Evolutionary conservation across 306 rosid genomes (phyloP).

Genomic region (Neltuma alba): DNA sequence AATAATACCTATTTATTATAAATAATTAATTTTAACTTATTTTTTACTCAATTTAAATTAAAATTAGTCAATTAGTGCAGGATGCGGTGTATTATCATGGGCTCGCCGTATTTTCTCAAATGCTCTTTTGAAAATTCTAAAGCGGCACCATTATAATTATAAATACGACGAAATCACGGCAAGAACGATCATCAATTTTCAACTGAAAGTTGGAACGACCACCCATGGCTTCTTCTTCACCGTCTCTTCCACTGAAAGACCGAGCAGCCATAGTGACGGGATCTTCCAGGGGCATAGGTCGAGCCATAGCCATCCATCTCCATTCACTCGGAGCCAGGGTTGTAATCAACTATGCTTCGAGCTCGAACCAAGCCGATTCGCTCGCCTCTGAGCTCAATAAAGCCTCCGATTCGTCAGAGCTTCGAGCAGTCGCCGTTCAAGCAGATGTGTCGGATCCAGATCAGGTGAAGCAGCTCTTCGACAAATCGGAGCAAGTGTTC

Average conservation of each 20-base stretch:
- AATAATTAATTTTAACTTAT: too few relatives aligned
- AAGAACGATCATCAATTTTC: background rate
- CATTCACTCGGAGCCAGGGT: constrained; percentile 58
- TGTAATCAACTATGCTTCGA: constrained; percentile 44
- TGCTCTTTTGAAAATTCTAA: background rate
- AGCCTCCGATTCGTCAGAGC: background rate
- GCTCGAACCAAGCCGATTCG: constrained; percentile 42
- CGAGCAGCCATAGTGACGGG: constrained; percentile 56
- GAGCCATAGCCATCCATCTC: constrained; percentile 54
- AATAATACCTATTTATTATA: too few relatives aligned
- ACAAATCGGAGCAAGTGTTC: constrained; percentile 42
- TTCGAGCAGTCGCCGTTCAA: constrained; percentile 39
- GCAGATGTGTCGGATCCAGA: constrained; percentile 51
- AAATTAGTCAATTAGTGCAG: too few relatives aligned
- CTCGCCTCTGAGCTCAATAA: constrained; percentile 45
- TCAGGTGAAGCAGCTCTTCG: constrained; percentile 48
- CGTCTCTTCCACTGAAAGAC: constrained; percentile 40
- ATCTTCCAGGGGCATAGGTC: constrained; percentile 58
- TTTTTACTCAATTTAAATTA: too few relatives aligned
- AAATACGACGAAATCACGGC: background rate
- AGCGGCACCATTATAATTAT: too few relatives aligned
- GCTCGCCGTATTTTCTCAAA: too few relatives aligned
- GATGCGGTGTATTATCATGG: too few relatives aligned
- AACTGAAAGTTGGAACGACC: background rate
- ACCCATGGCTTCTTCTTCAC: constrained; percentile 26